Base-by-base conservation (phyloP, 441 rosid species). In the Pelargonium fulgidum region DNA sequence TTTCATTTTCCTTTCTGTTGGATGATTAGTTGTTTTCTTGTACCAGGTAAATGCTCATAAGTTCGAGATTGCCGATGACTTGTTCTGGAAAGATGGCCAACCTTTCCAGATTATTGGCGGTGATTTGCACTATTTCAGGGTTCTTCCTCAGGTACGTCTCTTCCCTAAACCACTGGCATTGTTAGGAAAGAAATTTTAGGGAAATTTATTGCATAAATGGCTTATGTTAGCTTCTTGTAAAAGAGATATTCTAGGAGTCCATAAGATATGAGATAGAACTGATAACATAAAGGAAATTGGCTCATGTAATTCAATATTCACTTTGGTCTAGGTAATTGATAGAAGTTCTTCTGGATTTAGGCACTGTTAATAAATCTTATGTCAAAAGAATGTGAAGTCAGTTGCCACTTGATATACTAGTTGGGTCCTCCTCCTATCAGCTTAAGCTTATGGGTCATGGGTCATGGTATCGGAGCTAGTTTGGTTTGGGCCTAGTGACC, bases 121-220 rank as follows among this genome's bases (percentile, higher is more conserved):
- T 58, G 99, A 93, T 73, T 70, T 93, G 84, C 99, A 93, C 72
- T 93, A 93, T 77, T 93, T 91, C 69, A 89, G 97, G n/a, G 76
- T 88, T 77, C 86, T 87, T 73, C 97, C 97, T 17, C 77, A 88
- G 97, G 98, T 87, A 82, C 36, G 36, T 50, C 9, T 50, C 69
- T 65, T 52, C 10, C 26, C 1, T 4, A 10, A 45, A 45, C 13
- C 50, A 45, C 10, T 45, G 50, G 50, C 50, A 45, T 45, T 44
- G 48, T 44, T 41, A 44, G 48, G 48, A 44, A 44, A 11, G n/a
- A n/a, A n/a, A n/a, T n/a, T n/a, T n/a, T n/a, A n/a, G n/a, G n/a
- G n/a, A n/a, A n/a, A n/a, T n/a, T n/a, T n/a, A n/a, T 33, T 33
- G 39, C 39, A 33, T 33, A 33, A 33, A 33, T 33, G 39, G 39